Evolutionary conservation across 1,139 yeast genomes (phyloP), one percentile per base, ranked within the genome.

Genomic region (Suhomyces yuchorum): DNA sequence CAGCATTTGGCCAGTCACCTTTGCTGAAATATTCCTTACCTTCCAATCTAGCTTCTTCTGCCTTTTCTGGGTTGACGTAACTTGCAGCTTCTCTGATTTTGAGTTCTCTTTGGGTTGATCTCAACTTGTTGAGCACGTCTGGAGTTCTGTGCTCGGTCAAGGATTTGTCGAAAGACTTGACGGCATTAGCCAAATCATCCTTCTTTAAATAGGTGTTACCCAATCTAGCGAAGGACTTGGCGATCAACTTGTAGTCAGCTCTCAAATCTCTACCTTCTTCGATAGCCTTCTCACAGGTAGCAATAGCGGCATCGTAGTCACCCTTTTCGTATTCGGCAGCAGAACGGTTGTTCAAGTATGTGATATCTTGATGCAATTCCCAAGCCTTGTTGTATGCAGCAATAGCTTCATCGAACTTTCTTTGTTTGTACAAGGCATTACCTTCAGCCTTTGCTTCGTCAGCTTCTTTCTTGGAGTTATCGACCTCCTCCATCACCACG

Each of bases 281-380:
- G 53, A 93, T 80, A 15, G 99, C 98, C 49, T 74, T 72, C 57
- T 82, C 73, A 69, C 97, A 87, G 5, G 98, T 89, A 49, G 77
- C 71, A 56, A 93, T 87, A 35, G 97, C 92, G 14, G 84, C 71
- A 50, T 90, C 96, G 61, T 81, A 89, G 61, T 91, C 97, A 51
- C 96, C 97, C 69, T 92, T 91, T 71, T 95, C 99, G 61, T 72
- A 93, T 69, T 93, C 97, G 24, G 99, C 99, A 47, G 99, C 99
- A 33, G 99, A 95, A 63, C 96, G 84, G 77, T 95, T 95, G 75
- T 93, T 95, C 65, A 95, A 78, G 68, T 87, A 95, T 1, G 99
- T 93, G 61, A 93, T 89, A 63, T 95, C 99, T 63, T 85, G 80
- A 71, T 77, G 73, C 28, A 84, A 67, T 40, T 85, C 87, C 89